A percentile compares a stretch with the other conserved stretches of the same genome.
Evolutionary conservation across 345 rosid genomes (phyloP).

Genomic region (Eucalyptus fibrosa): DNA sequence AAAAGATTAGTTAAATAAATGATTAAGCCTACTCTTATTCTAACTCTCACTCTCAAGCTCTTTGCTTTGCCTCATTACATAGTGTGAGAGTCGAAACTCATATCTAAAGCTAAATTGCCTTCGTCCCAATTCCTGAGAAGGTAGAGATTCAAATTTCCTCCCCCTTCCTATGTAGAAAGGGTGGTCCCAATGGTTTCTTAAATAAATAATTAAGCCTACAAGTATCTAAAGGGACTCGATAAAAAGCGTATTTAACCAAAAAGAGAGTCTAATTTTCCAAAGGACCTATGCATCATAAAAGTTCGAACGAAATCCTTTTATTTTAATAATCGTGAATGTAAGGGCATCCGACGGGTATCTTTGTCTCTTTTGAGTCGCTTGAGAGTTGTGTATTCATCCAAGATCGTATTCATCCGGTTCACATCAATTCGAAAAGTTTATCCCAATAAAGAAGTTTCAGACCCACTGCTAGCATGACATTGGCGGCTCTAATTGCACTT

Average conservation of each 20-base stretch:
- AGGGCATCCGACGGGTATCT: neutral
- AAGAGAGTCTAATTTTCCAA: neutral
- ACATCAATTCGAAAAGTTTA: neutral
- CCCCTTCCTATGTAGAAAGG: no score
- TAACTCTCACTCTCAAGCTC: no score
- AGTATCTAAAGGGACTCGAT: neutral
- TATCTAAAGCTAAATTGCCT: no score
- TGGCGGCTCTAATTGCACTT: neutral
- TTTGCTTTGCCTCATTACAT: no score
- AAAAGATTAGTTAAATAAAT: no score
- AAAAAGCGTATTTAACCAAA: neutral
- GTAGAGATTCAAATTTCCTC: no score
- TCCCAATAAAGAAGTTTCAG: neutral
- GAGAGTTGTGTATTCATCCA: neutral
- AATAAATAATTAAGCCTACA: neutral
- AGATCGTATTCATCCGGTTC: neutral
- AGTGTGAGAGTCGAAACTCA: no score
- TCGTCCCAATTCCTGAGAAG: rapidly evolving
- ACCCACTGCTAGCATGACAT: neutral
- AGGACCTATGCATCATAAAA: neutral
- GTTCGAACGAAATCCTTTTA: neutral
- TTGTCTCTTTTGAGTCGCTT: neutral
- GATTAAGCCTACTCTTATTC: rapidly evolving
- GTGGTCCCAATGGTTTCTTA: no score
- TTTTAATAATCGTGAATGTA: neutral